Conservation (phyloP, 495 filamentous ascomycete species). For the Trichoderma asperelloides region DNA sequence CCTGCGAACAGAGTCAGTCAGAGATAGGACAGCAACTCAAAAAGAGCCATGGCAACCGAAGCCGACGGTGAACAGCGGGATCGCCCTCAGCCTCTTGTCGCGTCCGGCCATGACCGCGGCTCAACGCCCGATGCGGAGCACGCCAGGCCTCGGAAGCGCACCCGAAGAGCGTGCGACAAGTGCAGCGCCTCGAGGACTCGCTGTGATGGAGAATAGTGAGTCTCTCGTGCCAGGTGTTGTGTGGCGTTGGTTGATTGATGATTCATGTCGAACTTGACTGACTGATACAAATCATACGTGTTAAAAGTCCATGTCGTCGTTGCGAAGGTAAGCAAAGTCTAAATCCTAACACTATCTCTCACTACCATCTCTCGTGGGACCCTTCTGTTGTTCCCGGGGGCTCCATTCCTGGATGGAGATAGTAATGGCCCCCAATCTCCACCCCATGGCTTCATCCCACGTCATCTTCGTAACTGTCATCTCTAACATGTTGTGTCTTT, state of each 20-base stretch:
- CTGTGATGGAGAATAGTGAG: conserved; percentile 12
- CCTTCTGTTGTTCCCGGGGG: not conserved
- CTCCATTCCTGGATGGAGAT: not conserved
- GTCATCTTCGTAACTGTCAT: not conserved
- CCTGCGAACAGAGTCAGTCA: not conserved
- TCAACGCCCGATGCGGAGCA: not conserved
- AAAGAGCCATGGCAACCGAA: not conserved
- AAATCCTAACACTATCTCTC: not conserved
- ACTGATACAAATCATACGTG: not conserved
- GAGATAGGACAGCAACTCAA: not conserved
- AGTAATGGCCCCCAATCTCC: not conserved
- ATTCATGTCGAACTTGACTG: not conserved
- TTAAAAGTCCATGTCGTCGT: conserved; percentile 4
- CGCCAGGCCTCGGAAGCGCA: conserved; percentile 11
- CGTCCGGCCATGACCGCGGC: not conserved
- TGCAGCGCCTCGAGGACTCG: conserved; percentile 12
- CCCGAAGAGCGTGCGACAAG: conserved; percentile 13
- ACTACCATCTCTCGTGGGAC: not conserved
- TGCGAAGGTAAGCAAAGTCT: conserved; percentile 10
- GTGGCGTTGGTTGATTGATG: not conserved
- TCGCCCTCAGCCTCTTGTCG: conserved; percentile 1
- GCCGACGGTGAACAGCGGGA: conserved; percentile 2
- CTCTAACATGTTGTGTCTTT: not conserved
- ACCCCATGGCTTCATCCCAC: not conserved
- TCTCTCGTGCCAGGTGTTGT: too few relatives aligned